phyloP scores from a whole-genome alignment of 1,284 basidiomycete genomes.

The Ganoderma leucocontextum region DNA sequence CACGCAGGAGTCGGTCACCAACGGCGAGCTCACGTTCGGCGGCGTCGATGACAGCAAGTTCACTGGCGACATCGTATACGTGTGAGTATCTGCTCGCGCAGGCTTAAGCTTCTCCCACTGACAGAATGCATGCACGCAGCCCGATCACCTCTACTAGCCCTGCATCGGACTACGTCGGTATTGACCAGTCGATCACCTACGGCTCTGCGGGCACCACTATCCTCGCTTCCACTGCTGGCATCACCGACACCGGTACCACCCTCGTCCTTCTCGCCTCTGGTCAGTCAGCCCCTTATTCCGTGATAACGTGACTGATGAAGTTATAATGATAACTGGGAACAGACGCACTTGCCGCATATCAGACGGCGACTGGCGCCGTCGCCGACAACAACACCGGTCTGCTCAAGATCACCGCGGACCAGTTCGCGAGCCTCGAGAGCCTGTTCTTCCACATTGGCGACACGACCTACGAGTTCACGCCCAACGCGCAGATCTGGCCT shows the following conservation, averaged over 20 bases:
- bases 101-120: neutral
- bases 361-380: conserved; percentile 34
- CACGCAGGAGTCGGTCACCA: conserved; percentile 35
- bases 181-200: conserved; percentile 58
- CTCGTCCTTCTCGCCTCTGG: conserved; percentile 49
- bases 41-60: conserved; percentile 1
- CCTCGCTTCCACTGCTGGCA: conserved; percentile 36
- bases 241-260: conserved; percentile 40
- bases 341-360: conserved; percentile 37
- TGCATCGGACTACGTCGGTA: conserved; percentile 58
- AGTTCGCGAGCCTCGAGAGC: conserved; percentile 37
- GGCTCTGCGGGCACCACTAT: conserved; percentile 35
- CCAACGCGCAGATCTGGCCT: conserved; percentile 40
- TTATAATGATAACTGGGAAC: neutral
- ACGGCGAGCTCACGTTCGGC: conserved; percentile 27
- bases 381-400: conserved; percentile 36
- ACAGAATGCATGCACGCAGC: conserved; percentile 36
- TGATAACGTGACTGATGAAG: neutral
- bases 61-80: neutral
- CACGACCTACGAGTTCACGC: conserved; percentile 36
- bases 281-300: conserved; percentile 19
- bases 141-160: conserved; percentile 56
- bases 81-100: conserved; percentile 45
- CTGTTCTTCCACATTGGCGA: conserved; percentile 40
- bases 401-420: conserved; percentile 33